Percentiles rank a stretch among this genome's conserved stretches.
Evolutionary conservation across 352 stramenopile genomes (phyloP).

Genomic region (Bremia lactucae): DNA sequence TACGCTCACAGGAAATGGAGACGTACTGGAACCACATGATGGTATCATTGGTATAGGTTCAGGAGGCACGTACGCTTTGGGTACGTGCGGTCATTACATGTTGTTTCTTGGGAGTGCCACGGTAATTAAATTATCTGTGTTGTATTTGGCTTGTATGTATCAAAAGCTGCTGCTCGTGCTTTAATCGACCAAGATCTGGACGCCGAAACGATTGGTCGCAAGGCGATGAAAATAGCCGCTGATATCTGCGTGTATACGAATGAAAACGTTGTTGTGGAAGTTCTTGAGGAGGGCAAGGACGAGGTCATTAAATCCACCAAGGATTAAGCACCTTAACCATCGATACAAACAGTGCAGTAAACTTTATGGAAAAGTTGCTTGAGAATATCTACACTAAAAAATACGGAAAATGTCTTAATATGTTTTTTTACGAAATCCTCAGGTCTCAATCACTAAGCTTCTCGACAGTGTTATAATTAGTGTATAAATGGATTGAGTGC

Average conservation of each 20-base stretch:
- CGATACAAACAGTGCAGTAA: not conserved
- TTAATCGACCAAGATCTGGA: constrained; percentile 91
- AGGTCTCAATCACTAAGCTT: too few species aligned
- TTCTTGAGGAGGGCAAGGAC: constrained; percentile 54
- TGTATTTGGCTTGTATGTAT: not conserved
- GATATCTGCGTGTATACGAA: constrained; percentile 99
- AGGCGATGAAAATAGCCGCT: constrained; percentile 92
- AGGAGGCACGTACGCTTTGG: constrained; percentile 88
- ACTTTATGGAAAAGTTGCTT: not conserved
- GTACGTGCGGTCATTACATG: constrained; percentile 34
- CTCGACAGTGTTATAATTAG: constrained; percentile 10
- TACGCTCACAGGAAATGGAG: constrained; percentile 96
- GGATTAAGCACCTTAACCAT: constrained; percentile 19
- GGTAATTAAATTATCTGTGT: not conserved
- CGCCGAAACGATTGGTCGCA: constrained; percentile 90
- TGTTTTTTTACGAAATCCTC: too few species aligned
- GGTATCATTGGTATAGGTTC: constrained; percentile 94
- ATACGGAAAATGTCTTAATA: too few species aligned
- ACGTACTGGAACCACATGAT: constrained; percentile 95
- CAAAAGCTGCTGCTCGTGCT: constrained; percentile 88
- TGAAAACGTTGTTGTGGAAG: constrained; percentile 92
- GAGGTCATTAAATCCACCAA: constrained; percentile 17
- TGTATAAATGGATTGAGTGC: constrained; percentile 14
- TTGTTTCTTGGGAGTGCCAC: too few species aligned
- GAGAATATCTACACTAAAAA: too few species aligned